These are phyloP conservation scores for Rhizopus stolonifer DNA, from an alignment of 371 early-diverging fungal species.

Conservation along the genomic window DNA sequence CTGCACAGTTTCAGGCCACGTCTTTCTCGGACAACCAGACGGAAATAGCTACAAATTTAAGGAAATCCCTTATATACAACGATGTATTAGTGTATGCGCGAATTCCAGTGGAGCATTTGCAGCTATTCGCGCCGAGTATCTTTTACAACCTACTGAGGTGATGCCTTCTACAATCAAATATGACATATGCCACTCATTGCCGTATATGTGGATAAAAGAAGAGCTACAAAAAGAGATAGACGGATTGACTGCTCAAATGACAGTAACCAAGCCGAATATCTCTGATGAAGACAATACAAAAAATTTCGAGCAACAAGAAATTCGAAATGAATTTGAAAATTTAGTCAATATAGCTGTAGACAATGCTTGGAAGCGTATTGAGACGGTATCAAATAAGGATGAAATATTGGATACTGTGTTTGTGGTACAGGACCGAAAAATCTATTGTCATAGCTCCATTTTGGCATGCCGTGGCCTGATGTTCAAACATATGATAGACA, in stretches of 20 bases:
- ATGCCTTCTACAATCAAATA: constrained; percentile 24
- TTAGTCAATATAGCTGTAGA: constrained; percentile 5
- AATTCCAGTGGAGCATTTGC: constrained; percentile 63
- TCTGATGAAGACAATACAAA: neutral
- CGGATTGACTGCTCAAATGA: neutral
- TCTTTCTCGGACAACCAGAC: constrained; percentile 44
- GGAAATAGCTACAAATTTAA: constrained; percentile 27
- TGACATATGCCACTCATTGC: constrained; percentile 42
- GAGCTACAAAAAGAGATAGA: constrained; percentile 7
- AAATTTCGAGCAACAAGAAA: neutral
- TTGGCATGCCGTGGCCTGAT: constrained; percentile 25
- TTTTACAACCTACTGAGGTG: neutral
- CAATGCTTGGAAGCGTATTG: constrained; percentile 17
- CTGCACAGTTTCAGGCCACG: constrained; percentile 51
- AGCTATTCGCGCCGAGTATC: constrained; percentile 53
- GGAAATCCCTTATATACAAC: constrained; percentile 50
- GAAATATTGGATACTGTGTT: constrained; percentile 44
- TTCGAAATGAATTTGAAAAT: constrained; percentile 3
- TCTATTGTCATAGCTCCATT: constrained; percentile 51
- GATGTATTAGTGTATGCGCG: constrained; percentile 52
- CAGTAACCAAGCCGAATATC: neutral
- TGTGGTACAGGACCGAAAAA: constrained; percentile 24
- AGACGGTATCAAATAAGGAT: constrained; percentile 9
- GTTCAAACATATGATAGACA: constrained; percentile 16
- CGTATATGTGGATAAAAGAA: constrained; percentile 18